Conservation (phyloP, 2,329 filamentous ascomycete genomes). For the Apiospora hydei region DNA sequence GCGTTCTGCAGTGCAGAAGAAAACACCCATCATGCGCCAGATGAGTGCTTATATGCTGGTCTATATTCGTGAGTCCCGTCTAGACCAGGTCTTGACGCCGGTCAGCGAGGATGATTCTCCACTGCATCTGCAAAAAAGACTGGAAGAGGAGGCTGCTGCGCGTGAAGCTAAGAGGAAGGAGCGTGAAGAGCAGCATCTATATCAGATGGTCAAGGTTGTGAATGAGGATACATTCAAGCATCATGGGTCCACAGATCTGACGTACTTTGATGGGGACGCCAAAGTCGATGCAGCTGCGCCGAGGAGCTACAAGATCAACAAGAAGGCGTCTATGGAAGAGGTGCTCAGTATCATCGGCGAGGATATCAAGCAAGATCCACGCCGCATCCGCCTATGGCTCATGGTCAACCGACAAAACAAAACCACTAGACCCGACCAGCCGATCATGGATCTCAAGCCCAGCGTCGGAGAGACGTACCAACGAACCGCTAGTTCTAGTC, state of each 20-base stretch:
- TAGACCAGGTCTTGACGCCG: constrained; percentile 82
- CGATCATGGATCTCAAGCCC: constrained; percentile 78
- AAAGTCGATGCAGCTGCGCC: constrained; percentile 71
- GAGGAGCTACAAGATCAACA: constrained; percentile 74
- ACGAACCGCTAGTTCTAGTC: constrained; percentile 58
- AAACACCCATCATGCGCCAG: constrained; percentile 66
- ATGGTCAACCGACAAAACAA: constrained; percentile 99
- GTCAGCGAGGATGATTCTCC: constrained; percentile 83
- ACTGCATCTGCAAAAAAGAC: constrained; percentile 74
- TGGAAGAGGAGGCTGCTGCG: constrained; percentile 82
- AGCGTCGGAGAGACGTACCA: constrained; percentile 75
- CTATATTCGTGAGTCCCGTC: constrained; percentile 85
- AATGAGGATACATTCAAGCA: constrained; percentile 81
- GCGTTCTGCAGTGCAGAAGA: constrained; percentile 59
- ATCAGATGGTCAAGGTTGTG: constrained; percentile 83
- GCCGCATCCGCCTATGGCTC: constrained; percentile 83
- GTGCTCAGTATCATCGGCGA: constrained; percentile 75
- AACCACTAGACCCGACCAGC: constrained; percentile 88
- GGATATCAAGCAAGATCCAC: constrained; percentile 72
- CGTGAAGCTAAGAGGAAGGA: constrained; percentile 84
- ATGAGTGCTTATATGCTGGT: constrained; percentile 99
- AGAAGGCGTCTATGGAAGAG: constrained; percentile 77
- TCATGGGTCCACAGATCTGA: constrained; percentile 86
- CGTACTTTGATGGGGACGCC: constrained; percentile 67
- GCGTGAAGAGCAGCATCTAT: constrained; percentile 92